Conservation (phyloP, 768 basidiomycete genomes). For the Piloderma croceum region DNA sequence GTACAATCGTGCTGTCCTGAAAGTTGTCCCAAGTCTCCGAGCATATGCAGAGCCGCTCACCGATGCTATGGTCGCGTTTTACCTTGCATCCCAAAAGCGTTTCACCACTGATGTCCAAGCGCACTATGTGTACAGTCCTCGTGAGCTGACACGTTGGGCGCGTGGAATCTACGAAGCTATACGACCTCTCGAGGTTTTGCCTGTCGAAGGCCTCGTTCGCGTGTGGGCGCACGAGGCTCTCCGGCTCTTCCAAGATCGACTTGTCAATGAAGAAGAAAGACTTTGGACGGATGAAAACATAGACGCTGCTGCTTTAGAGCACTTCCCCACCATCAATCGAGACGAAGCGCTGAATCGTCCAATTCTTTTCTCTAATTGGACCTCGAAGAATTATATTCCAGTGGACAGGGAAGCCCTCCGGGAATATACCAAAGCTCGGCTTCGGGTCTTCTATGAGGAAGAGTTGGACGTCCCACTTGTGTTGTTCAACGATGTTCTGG, state of each 20-base stretch:
- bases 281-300: constrained; percentile 93
- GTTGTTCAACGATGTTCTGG: constrained; percentile 96
- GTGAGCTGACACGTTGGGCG: constrained; percentile 97
- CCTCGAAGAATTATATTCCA: constrained; percentile 92
- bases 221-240: constrained; percentile 98
- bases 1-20: constrained; percentile 92
- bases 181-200: constrained; percentile 85
- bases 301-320: constrained; percentile 72
- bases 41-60: constrained; percentile 93
- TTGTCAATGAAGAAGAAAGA: constrained; percentile 89
- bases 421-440: constrained; percentile 93
- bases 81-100: constrained; percentile 85
- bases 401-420: constrained; percentile 90
- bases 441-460: constrained; percentile 98
- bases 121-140: constrained; percentile 97
- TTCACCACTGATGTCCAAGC: constrained; percentile 98
- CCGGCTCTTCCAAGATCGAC: constrained; percentile 94
- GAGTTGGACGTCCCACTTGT: constrained; percentile 97
- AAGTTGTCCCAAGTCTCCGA: constrained; percentile 89
- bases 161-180: constrained; percentile 97
- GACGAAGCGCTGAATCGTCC: constrained; percentile 85
- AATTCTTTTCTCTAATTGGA: constrained; percentile 99
- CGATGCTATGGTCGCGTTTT: constrained; percentile 95
- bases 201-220: constrained; percentile 91
- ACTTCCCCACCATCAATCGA: constrained; percentile 90